phyloP scores from a whole-genome alignment of 495 filamentous ascomycete genomes.

The Lasiosphaeris hirsuta region DNA sequence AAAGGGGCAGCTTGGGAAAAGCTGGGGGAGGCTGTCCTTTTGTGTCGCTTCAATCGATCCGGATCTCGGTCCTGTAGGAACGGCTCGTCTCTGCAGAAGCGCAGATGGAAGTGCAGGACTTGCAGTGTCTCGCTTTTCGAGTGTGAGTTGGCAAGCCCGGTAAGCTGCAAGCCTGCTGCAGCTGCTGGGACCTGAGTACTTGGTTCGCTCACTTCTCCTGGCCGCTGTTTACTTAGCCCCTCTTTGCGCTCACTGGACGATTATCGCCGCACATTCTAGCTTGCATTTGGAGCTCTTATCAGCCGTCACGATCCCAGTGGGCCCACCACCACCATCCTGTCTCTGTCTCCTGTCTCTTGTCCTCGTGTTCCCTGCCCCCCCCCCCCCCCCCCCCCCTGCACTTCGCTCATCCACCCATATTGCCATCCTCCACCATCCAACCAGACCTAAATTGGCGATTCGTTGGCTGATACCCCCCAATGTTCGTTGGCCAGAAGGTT shows the following conservation, averaged over 20 bases:
- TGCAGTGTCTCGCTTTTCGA: neutral
- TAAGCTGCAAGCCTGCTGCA: slow-evolving; percentile 9
- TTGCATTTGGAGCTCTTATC: slow-evolving; percentile 8
- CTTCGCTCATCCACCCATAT: no score
- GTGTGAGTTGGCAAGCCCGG: slow-evolving; percentile 10
- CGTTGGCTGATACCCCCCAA: no score
- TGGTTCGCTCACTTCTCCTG: slow-evolving; percentile 10
- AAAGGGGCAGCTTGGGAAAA: slow-evolving; percentile 2
- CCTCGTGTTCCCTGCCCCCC: no score
- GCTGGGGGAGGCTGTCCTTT: slow-evolving; percentile 5
- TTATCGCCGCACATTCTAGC: slow-evolving; percentile 11
- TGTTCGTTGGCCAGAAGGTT: no score
- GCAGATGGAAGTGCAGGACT: neutral
- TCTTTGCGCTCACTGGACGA: slow-evolving; percentile 25
- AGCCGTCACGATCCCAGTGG: neutral
- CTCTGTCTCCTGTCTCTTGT: neutral
- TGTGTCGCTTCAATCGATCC: neutral
- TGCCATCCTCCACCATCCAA: no score
- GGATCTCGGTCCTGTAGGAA: slow-evolving; percentile 10
- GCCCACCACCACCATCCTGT: neutral
- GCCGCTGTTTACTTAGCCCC: slow-evolving; percentile 26
- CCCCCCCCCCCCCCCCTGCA: no score
- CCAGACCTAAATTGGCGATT: no score
- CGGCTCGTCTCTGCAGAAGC: no score
- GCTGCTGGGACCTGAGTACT: neutral